phyloP scores from a whole-genome alignment of 73 alveolate species.

The Paramecium sonneborni region DNA sequence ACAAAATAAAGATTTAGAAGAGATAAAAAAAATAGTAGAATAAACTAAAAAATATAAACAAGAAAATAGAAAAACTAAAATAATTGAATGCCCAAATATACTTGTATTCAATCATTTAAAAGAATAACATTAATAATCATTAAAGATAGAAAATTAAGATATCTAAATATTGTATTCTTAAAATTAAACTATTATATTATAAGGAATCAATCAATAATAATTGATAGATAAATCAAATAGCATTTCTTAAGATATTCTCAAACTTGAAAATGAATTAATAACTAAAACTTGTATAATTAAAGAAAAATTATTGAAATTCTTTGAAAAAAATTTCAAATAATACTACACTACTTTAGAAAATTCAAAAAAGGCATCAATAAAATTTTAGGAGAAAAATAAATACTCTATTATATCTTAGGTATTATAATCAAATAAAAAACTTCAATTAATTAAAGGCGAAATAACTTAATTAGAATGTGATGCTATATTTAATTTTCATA shows the following conservation, averaged over 20 bases:
- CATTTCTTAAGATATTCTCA: background rate
- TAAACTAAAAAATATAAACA: background rate
- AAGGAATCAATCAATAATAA: background rate
- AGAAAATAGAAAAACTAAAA: background rate
- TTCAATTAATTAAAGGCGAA: background rate
- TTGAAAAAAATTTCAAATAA: background rate
- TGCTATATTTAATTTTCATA: conserved; percentile 21
- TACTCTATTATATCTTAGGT: background rate
- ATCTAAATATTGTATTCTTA: background rate
- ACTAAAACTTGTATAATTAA: background rate
- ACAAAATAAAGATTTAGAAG: background rate
- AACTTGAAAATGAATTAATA: background rate
- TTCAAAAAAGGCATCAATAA: background rate
- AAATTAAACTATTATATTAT: background rate
- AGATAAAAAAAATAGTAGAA: background rate
- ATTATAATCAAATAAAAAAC: background rate
- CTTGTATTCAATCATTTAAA: background rate
- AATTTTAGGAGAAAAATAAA: background rate
- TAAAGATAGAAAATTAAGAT: background rate
- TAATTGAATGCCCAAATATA: background rate
- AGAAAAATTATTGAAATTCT: background rate
- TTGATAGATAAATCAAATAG: background rate
- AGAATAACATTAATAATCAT: background rate
- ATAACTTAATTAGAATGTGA: background rate
- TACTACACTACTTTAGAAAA: background rate